Percentiles rank a stretch among this genome's conserved stretches.
These are phyloP conservation scores for Nakazawaea holstii DNA, from an alignment of 805 yeast genomes.

Conservation along the genomic window DNA sequence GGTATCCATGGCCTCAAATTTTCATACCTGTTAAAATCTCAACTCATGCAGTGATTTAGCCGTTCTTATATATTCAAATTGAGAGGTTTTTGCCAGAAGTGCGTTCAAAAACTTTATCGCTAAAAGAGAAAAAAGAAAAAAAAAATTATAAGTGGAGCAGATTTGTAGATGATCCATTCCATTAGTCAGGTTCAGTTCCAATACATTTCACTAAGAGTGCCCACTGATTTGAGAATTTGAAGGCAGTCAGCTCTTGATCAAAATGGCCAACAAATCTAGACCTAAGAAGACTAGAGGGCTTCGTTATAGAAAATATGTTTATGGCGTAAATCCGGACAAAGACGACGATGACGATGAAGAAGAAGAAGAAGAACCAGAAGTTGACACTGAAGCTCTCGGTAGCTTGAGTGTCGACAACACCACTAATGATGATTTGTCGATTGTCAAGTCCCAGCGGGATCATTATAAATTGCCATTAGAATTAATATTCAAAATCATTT, in stretches of 20 bases:
- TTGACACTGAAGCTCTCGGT: neutral
- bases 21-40: neutral
- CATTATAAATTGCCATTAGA: conserved; percentile 15
- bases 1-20: conserved; percentile 16
- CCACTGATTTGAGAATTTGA: neutral
- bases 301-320: conserved; percentile 63
- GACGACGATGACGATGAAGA: conserved; percentile 23
- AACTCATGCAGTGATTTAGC: neutral
- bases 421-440: neutral
- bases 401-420: neutral
- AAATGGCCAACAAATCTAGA: conserved; percentile 83
- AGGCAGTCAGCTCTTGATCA: neutral
- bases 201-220: neutral
- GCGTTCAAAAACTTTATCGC: neutral
- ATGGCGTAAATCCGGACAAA: conserved; percentile 31
- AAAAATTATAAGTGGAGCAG: too few species aligned
- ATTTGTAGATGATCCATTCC: too few species aligned
- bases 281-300: conserved; percentile 81
- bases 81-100: neutral
- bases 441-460: conserved; percentile 14
- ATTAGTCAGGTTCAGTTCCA: too few species aligned
- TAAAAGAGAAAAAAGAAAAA: too few species aligned
- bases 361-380: conserved; percentile 21
- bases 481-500: conserved; percentile 48
- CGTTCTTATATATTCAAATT: neutral